These are phyloP conservation scores for Trichoderma harzianum DNA, from an alignment of 2,329 filamentous ascomycete genomes.

Conservation along the genomic window DNA sequence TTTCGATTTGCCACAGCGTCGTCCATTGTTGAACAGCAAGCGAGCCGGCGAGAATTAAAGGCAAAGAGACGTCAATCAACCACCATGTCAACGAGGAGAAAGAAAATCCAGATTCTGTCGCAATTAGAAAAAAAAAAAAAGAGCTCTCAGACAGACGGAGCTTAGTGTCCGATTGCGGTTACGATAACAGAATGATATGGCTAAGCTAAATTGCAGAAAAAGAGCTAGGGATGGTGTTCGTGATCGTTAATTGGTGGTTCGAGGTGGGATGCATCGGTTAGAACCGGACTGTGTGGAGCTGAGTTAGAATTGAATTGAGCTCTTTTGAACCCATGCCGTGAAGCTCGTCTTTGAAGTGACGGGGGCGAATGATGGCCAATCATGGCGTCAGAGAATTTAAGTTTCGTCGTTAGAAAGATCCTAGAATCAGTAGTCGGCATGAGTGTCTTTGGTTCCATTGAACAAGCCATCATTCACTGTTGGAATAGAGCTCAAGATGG, in stretches of 20 bases:
- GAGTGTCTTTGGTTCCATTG: background rate
- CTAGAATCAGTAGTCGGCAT: too few species aligned
- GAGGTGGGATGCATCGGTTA: background rate
- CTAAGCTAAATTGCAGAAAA: slow-evolving; percentile 1
- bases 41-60: background rate
- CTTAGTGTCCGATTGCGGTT: background rate
- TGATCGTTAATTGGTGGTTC: slow-evolving; percentile 3
- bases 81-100: background rate
- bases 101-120: background rate
- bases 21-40: background rate
- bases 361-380: background rate
- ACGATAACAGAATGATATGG: background rate
- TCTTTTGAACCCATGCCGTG: background rate
- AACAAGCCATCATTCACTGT: background rate
- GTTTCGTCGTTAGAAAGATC: too few species aligned
- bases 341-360: background rate
- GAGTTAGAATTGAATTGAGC: background rate
- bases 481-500: background rate
- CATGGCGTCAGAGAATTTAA: background rate
- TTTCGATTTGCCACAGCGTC: background rate
- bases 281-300: background rate
- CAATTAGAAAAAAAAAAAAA: background rate
- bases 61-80: background rate
- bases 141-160: background rate
- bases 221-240: background rate